Evolutionary conservation across 176 grass and related monocot species (phyloP), one percentile per base, ranked within the genome.

Genomic region (Oryza longistaminata): DNA sequence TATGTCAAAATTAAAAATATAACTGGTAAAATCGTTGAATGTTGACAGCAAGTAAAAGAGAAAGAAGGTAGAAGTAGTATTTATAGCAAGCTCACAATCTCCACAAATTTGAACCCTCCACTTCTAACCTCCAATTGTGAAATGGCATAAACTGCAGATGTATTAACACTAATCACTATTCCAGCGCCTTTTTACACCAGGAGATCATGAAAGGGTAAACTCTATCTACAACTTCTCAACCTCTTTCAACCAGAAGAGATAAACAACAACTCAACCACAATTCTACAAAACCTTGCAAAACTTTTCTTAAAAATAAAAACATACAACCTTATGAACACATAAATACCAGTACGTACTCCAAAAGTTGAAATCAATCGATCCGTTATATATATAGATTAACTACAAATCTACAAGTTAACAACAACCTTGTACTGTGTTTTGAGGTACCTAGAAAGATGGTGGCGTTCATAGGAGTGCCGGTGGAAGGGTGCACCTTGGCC

Each of bases 401-500:
- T 31, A 3, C 6, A 58, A 58, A 45, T 26, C 9, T 3, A 46
- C 81, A 73, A 64, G 53, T 40, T 60, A 44, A 67, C 44, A 44
- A 67, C 44, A 11, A 37, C 21, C 5, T 19, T n/a, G 14, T 6
- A 31, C 29, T 31, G 7, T 52, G 5, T 52, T 52, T 62, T 48
- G 6, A 69, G 33, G 66, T 82, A 99, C 96, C 96, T 78, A 99
- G 91, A 85, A 91, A 96, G 22, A 88, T 83, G 64, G 96, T 94
- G 62, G 96, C 96, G 70, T 96, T 95, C 85, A 99, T 89, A 2
- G 96, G 96, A 11, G 96, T 99, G 82, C 93, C 91, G 0, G 90
- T 94, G 25, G 69, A 67, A 13, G 93, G 91, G 77, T 99, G 93
- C 70, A 96, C 93, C 81, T 88, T 88, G 83, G 93, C 96, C 14